Base-by-base conservation (phyloP, 1,139 yeast genomes). In the Pneumocystis wakefieldiae region DNA sequence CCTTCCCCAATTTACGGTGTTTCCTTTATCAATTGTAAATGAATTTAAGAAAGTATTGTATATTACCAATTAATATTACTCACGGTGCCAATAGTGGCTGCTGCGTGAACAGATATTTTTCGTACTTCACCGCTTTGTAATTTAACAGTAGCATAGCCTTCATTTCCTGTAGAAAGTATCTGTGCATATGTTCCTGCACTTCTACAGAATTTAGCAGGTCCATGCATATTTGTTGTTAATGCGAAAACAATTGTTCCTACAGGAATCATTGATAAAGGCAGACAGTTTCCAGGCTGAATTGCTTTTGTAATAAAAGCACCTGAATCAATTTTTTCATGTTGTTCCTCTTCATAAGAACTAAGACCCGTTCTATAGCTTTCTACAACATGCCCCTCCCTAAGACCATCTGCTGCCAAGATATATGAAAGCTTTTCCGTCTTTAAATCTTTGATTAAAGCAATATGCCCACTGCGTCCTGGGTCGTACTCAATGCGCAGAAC, bases 141-240 rank as follows among this genome's bases (percentile, higher is more conserved):
- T 71, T 89, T 83, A 63, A 92, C 83, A 62, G 90, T 81, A 4
- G 95, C 97, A 69, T 79, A 82, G 64, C 81, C 79, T 70, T 80
- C 80, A 14, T 88, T 85, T 65, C 86, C 77, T 75, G 91, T 91
- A 48, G 92, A 84, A 70, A 91, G 80, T 64, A 92, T 77, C 70
- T 97, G 85, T 39, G 94, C 98, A 75, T 87, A 91, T 14, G 97
- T 81, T 66, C 99, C 99, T 0, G 98, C 98, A 62, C 96, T 81
- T 71, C 95, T 82, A 71, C 96, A 92, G 71, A 92, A 81, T 74
- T 89, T 88, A 60, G 91, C 97, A 55, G 92, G 87, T n/a, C 96
- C 97, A 59, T 78, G 77, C 36, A 78, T 77, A 41, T 85, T 81
- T 68, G 88, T 81, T 48, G 96, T 96, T 68, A 92, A 84, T 71